Conservation (phyloP, 805 yeast species). For the Candida silvicultrix region DNA sequence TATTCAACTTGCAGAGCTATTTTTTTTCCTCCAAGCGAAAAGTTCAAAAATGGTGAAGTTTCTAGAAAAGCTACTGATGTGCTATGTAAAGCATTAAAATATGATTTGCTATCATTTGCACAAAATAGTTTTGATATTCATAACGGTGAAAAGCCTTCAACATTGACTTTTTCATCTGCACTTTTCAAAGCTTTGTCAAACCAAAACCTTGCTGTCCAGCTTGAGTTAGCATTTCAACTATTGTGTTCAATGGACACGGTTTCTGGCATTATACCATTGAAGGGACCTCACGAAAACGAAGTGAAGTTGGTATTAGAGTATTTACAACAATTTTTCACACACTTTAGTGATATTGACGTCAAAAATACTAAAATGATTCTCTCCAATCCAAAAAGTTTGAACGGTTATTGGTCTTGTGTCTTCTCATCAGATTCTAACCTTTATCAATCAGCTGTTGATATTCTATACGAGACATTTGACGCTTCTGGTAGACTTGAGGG, state of each 20-base stretch:
- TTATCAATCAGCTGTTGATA: constrained; percentile 64
- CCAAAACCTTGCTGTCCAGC: constrained; percentile 17
- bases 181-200: constrained; percentile 24
- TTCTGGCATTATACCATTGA: constrained; percentile 22
- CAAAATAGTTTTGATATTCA: constrained; percentile 32
- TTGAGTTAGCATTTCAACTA: constrained; percentile 17
- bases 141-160: constrained; percentile 23
- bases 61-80: constrained; percentile 30
- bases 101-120: constrained; percentile 39
- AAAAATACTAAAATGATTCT: constrained; percentile 32
- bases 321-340: constrained; percentile 30
- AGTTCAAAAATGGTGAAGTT: constrained; percentile 24
- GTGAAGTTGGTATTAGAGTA: constrained; percentile 22
- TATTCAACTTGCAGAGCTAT: constrained; percentile 22
- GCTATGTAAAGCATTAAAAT: constrained; percentile 34
- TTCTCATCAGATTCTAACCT: constrained; percentile 53
- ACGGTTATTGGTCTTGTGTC: constrained; percentile 71
- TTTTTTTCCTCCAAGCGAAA: constrained; percentile 23
- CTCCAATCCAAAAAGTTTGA: constrained; percentile 35
- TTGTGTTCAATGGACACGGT: constrained; percentile 21
- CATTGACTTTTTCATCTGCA: constrained; percentile 21
- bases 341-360: constrained; percentile 33
- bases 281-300: constrained; percentile 21
- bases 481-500: constrained; percentile 77
- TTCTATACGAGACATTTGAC: constrained; percentile 72